A percentile compares a stretch with the other conserved stretches of the same genome.
Conservation (phyloP, 768 basidiomycete genomes). For the Cyathus striatus region DNA sequence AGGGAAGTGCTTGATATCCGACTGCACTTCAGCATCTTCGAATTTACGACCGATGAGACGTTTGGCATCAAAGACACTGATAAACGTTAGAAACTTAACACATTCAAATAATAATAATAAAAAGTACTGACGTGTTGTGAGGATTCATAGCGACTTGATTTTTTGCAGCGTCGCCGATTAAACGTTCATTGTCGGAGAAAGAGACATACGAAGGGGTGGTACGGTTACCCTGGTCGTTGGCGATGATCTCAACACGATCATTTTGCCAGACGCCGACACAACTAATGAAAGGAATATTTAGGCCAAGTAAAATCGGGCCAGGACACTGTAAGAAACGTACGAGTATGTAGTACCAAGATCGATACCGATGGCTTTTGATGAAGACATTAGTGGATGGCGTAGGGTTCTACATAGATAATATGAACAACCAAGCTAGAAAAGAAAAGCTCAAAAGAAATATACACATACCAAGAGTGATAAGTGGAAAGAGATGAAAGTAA, state of each 20-base stretch:
- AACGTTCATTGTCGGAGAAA: constrained; percentile 91
- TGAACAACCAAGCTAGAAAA: no score
- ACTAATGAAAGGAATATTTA: constrained; percentile 31
- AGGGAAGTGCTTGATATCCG: constrained; percentile 88
- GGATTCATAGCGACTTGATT: constrained; percentile 99
- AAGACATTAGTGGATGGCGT: constrained; percentile 44
- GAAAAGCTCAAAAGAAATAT: no score
- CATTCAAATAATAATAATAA: background rate
- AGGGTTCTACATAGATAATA: no score
- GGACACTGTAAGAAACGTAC: constrained; percentile 36
- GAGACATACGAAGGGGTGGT: constrained; percentile 96
- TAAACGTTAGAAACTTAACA: constrained; percentile 5
- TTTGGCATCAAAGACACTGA: constrained; percentile 95
- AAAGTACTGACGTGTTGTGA: constrained; percentile 63
- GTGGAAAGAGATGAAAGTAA: constrained; percentile 6
- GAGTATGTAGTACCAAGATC: constrained; percentile 93
- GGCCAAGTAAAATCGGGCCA: constrained; percentile 5
- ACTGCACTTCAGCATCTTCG: constrained; percentile 78
- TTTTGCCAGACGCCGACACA: constrained; percentile 99
- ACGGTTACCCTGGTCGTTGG: constrained; percentile 92
- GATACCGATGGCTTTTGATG: constrained; percentile 83
- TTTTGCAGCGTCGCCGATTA: constrained; percentile 99
- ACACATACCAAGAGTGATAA: background rate
- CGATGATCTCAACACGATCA: constrained; percentile 98
- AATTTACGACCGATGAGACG: constrained; percentile 96